Evolutionary conservation across 2,329 filamentous ascomycete genomes (phyloP).

Genomic region (Alternaria longipes): DNA sequence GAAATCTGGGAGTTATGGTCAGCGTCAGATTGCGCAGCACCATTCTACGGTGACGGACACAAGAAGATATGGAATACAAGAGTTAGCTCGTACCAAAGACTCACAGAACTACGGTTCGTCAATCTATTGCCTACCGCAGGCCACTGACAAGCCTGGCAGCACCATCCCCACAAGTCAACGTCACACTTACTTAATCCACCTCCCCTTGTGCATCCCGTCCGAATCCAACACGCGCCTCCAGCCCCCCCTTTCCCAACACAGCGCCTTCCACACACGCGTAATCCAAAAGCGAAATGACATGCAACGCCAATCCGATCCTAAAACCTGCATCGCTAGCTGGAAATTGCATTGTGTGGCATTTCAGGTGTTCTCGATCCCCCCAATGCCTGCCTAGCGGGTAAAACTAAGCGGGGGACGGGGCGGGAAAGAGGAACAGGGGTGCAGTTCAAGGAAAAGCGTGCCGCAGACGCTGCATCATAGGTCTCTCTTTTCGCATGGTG

Average conservation of each 20-base stretch:
- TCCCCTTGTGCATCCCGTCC: neutral
- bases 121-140: slow-evolving; percentile 4
- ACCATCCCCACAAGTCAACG: slow-evolving; percentile 10
- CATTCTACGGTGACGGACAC: neutral
- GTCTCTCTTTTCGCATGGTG: neutral
- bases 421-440: slow-evolving; percentile 1
- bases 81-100: neutral
- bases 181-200: slow-evolving; percentile 12
- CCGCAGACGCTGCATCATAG: slow-evolving; percentile 2
- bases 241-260: slow-evolving; percentile 4
- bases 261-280: neutral
- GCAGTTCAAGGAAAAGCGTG: slow-evolving; percentile 6
- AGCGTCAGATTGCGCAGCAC: neutral
- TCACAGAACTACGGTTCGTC: slow-evolving; percentile 7
- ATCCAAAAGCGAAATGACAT: slow-evolving; percentile 5
- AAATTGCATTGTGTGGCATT: slow-evolving; percentile 2
- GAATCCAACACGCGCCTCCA: neutral
- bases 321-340: neutral
- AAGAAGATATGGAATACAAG: neutral
- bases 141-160: slow-evolving; percentile 3
- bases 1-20: neutral
- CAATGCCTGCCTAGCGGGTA: slow-evolving; percentile 2
- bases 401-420: slow-evolving; percentile 2
- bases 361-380: slow-evolving; percentile 1
- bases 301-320: neutral